phyloP scores from a whole-genome alignment of 2,329 filamentous ascomycete genomes.

The Pseudogymnoascus sp. region DNA sequence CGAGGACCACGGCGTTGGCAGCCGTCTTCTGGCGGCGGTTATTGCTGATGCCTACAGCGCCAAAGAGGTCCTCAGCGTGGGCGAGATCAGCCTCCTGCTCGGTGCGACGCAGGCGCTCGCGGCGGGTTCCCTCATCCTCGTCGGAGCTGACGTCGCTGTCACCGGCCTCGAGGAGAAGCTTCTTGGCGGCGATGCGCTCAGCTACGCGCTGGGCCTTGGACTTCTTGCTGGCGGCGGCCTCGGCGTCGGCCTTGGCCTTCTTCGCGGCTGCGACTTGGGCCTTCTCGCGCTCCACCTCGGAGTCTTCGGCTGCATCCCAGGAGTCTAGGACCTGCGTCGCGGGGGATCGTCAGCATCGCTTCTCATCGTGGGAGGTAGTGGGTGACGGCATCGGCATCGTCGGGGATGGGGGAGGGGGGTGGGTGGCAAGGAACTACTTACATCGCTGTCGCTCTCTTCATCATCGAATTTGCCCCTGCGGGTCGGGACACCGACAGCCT shows the following conservation, averaged over 20 bases:
- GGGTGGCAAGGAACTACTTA: conserved; percentile 38
- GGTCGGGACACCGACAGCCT: conserved; percentile 14
- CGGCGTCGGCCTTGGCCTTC: conserved; percentile 82
- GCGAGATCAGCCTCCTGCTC: conserved; percentile 84
- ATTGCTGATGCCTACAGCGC: conserved; percentile 55
- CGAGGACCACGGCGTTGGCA: conserved; percentile 57
- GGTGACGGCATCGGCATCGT: background rate
- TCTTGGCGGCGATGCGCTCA: conserved; percentile 59
- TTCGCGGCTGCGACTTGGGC: conserved; percentile 75
- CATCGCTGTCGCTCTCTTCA: conserved; percentile 75
- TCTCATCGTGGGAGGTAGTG: background rate
- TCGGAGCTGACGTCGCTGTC: conserved; percentile 51
- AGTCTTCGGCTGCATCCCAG: conserved; percentile 96
- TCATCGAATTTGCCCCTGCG: conserved; percentile 69
- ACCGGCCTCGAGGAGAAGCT: conserved; percentile 39
- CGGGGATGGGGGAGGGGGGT: background rate
- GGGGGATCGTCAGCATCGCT: conserved; percentile 8
- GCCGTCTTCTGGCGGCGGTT: conserved; percentile 61
- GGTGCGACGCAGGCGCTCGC: conserved; percentile 64
- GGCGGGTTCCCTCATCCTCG: conserved; percentile 62
- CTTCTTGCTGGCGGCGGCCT: conserved; percentile 86
- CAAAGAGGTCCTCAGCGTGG: conserved; percentile 88
- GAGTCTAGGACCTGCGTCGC: conserved; percentile 71
- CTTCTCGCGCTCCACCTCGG: conserved; percentile 93
- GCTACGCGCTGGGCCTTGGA: conserved; percentile 77